Evolutionary conservation across 495 filamentous ascomycete genomes (phyloP), one percentile per base, ranked within the genome.

Genomic region (Podospora pseudopauciseta): DNA sequence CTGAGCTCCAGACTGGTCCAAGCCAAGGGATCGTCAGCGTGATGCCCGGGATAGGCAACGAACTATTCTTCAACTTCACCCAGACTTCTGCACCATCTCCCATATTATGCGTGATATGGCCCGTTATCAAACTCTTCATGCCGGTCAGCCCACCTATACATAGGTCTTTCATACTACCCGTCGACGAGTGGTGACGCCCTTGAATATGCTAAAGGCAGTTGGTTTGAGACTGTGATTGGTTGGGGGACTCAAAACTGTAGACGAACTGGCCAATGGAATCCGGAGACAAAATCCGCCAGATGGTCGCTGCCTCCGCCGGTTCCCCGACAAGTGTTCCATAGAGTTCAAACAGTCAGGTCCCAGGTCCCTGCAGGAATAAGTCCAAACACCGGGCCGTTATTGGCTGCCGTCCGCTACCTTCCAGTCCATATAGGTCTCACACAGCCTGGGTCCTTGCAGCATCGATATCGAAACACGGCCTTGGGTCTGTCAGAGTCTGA

Each of bases 1-100:
- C 59, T 7, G 28, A 61, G 59, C 59, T 61, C 59, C 59, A 61
- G 59, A 61, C 59, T 32, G 59, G 59, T 32, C 59, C 23, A 32
- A 61, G 28, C 27, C 59, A 18, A 32, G 59, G n/a, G 59, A 61
- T 61, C 59, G 59, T 32, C 56, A 58, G 18, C 28, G 13, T 28
- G 28, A 32, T 28, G 27, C 20, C 55, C 23, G 23, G 4, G 55
- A 58, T 58, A 58, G 55, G 55, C 55, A 58, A 20, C 23, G 3
- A n/a, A 18, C 39, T 49, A 5, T 49, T 49, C 39, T 49, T 49
- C 39, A 49, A 49, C 39, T 18, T 49, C 13, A 11, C 39, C 39
- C 39, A 49, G 39, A 49, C 39, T 13, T 49, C 39, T 49, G 39
- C 39, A 49, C 13, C 39, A 49, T 49, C 39, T 49, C 11, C 9